A percentile compares a stretch with the other conserved stretches of the same genome.
phyloP scores from a whole-genome alignment of 2,329 filamentous ascomycete species.

The Lecanicillium sp. region DNA sequence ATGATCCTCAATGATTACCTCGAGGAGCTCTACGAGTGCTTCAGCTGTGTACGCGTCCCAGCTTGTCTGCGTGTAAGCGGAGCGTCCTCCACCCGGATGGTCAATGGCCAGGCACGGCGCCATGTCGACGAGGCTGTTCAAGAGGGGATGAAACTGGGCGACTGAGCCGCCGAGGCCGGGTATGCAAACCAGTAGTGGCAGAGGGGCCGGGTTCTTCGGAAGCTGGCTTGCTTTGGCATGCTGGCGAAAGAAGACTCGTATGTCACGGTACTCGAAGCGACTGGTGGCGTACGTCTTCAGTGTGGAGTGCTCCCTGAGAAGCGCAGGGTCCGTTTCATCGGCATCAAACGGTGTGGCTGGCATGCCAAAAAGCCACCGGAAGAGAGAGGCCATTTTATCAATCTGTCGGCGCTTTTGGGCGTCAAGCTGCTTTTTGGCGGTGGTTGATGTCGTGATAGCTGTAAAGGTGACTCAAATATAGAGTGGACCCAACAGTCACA shows the following conservation, averaged over 20 bases:
- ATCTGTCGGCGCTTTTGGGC: background rate
- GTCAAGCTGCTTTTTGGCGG: background rate
- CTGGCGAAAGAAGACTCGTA: constrained; percentile 77
- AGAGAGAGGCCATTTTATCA: constrained; percentile 7
- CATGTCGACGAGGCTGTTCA: constrained; percentile 75
- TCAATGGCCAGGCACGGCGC: constrained; percentile 81
- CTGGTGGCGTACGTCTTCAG: constrained; percentile 67
- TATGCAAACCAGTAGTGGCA: constrained; percentile 84
- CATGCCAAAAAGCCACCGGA: constrained; percentile 15
- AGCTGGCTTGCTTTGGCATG: constrained; percentile 81
- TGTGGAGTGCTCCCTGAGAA: constrained; percentile 71
- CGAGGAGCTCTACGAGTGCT: constrained; percentile 68
- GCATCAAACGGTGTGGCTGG: constrained; percentile 21
- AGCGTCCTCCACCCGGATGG: constrained; percentile 82
- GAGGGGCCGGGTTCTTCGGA: constrained; percentile 61
- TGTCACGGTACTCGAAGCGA: constrained; percentile 61
- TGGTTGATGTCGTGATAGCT: constrained; percentile 5
- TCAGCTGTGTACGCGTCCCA: constrained; percentile 78
- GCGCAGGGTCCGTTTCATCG: constrained; percentile 62
- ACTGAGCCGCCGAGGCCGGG: constrained; percentile 91
- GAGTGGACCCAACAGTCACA: constrained; percentile 1
- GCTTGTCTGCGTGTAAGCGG: constrained; percentile 60
- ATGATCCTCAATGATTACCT: constrained; percentile 66
- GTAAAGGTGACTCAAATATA: constrained; percentile 10
- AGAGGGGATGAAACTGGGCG: constrained; percentile 76